Percentiles rank a stretch among this genome's conserved stretches.
Conservation (phyloP, 371 early-diverging fungal genomes). For the Batkoa obscura region DNA sequence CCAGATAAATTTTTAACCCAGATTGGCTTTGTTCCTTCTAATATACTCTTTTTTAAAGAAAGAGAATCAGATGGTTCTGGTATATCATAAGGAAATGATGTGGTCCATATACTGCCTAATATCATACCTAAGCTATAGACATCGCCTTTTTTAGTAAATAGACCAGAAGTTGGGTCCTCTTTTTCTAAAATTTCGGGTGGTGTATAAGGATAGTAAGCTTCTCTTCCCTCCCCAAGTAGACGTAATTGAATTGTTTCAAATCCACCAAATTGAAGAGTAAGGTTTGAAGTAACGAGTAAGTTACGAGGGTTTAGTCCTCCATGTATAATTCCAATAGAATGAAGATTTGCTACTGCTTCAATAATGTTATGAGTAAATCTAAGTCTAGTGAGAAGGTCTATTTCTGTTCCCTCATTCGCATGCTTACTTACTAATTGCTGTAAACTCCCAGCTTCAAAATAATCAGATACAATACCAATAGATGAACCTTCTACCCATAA, state of each 20-base stretch:
- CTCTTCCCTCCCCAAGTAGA: neutral
- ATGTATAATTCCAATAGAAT: neutral
- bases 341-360: neutral
- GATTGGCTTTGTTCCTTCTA: neutral
- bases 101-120: slow-evolving; percentile 1
- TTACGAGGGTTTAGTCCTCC: neutral
- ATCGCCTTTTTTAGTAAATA: neutral
- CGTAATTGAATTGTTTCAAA: neutral
- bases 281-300: neutral
- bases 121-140: slow-evolving; percentile 1
- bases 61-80: neutral
- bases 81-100: neutral
- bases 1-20: neutral
- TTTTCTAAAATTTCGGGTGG: slow-evolving; percentile 1
- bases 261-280: neutral
- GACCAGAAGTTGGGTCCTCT: neutral
- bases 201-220: neutral
- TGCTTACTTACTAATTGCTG: neutral
- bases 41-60: neutral
- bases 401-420: neutral
- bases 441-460: neutral
- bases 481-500: slow-evolving; percentile 3
- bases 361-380: neutral
- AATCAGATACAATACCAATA: slow-evolving; percentile 3
- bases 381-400: neutral